Evolutionary conservation across 306 rosid genomes (phyloP).

Genomic region (Cotoneaster glaucophyllus): DNA sequence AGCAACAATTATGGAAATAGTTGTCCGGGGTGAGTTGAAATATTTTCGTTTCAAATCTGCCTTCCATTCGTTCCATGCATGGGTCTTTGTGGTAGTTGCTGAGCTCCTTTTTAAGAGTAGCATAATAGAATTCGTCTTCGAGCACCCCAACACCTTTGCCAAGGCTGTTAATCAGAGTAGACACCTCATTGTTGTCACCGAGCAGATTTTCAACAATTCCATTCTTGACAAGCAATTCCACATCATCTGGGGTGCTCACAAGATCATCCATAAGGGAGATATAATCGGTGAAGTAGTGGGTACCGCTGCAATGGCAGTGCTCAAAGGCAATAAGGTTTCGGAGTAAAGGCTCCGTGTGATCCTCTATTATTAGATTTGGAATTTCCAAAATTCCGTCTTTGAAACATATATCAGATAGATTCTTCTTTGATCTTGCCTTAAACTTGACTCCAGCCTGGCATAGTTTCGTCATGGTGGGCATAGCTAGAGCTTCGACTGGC

Average conservation of each 20-base stretch:
- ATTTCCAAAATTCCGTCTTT: constrained; percentile 13
- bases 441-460: constrained; percentile 27
- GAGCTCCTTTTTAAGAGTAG: constrained; percentile 4
- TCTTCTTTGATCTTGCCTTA: background rate
- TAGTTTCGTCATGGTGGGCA: background rate
- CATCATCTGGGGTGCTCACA: constrained; percentile 8
- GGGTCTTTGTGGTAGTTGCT: background rate
- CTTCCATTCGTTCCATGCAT: constrained; percentile 25
- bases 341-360: background rate
- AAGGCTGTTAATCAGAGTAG: constrained; percentile 7
- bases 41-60: constrained; percentile 20
- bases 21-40: constrained; percentile 17
- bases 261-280: constrained; percentile 15
- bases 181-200: background rate
- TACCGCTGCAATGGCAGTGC: background rate
- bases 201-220: constrained; percentile 19
- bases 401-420: constrained; percentile 22
- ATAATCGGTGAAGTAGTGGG: constrained; percentile 12
- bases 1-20: constrained; percentile 5
- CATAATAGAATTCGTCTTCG: background rate
- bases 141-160: background rate
- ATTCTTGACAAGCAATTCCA: constrained; percentile 22
- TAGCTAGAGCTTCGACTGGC: too few species aligned
- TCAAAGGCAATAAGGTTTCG: constrained; percentile 31
- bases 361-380: constrained; percentile 10